These are phyloP conservation scores for Chalciporus sphaerocephalus DNA, from an alignment of 768 basidiomycete species.

Conservation along the genomic window DNA sequence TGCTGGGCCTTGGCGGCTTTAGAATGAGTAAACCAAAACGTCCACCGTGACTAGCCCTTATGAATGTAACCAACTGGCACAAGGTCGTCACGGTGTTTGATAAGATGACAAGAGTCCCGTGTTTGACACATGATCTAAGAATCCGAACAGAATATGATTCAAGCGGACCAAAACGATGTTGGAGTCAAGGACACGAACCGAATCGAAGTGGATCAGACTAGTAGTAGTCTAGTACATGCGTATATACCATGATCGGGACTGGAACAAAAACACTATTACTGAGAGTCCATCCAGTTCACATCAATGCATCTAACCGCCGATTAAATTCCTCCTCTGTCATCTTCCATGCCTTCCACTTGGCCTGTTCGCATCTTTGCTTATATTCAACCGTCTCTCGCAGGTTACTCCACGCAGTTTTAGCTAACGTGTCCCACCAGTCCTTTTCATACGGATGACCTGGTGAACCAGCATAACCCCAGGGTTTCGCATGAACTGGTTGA, in stretches of 20 bases:
- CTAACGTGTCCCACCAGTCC: constrained; percentile 42
- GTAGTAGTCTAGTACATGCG: neutral
- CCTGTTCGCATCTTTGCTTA: constrained; percentile 6
- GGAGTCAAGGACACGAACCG: too few relatives aligned
- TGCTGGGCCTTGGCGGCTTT: too few relatives aligned
- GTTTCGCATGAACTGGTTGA: constrained; percentile 47
- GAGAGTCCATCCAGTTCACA: neutral
- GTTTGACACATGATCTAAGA: too few relatives aligned
- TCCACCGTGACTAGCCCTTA: neutral
- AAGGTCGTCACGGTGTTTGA: neutral
- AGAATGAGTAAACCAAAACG: too few relatives aligned
- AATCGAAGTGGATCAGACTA: neutral
- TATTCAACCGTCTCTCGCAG: constrained; percentile 20
- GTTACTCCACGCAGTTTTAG: constrained; percentile 39
- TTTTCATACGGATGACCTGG: constrained; percentile 43
- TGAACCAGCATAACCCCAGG: constrained; percentile 49
- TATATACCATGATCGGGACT: neutral
- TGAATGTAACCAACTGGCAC: neutral
- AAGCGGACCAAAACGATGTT: too few relatives aligned
- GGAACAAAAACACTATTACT: too few relatives aligned
- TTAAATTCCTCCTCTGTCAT: neutral
- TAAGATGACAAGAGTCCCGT: neutral
- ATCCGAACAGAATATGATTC: too few relatives aligned
- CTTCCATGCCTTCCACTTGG: neutral
- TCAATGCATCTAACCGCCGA: neutral